Evolutionary conservation across 2,329 filamentous ascomycete species (phyloP), one percentile per base, ranked within the genome.

Genomic region (Cytospora chrysosperma): DNA sequence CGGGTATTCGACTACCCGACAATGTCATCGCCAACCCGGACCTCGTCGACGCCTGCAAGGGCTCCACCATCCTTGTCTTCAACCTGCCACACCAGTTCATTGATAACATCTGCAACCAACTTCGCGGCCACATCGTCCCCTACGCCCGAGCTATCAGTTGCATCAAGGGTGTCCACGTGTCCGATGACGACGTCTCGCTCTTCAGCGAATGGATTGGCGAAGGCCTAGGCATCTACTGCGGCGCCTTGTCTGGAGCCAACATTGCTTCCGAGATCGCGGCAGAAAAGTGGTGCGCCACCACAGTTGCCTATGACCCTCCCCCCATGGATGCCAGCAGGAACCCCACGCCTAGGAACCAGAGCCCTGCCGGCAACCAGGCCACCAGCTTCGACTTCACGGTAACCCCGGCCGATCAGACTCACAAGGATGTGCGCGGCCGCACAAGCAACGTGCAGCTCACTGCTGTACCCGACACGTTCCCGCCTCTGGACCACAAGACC

Each of bases 21-120:
- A 99, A 99, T 75, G 80, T 97, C 63, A 77, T 93, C 70, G 93
- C 93, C 70, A 95, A 95, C 75, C 89, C 93, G 21, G 91, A 91
- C 30, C 81, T 96, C 62, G 80, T 85, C 67, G 91, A 93, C 66
- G 86, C 95, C 21, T 94, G 95, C 73, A 87, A 88, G 72, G 87
- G 90, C 76, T 90, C 93, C 28, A 91, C 92, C 28, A 91, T 99
- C 67, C 86, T 99, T 67, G 84, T 99, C 74, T 99, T 99, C 85
- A 98, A 98, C 79, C 85, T 97, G 63, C 91, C 95, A 30, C 95
- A 99, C 79, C 92, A 97, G 77, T 99, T 99, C 76, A 97, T 99
- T 73, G 85, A 85, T 73, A 89, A 89, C 67, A 90, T 93, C 66
- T 97, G 93, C 80, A 85, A 90, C 68, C 88, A 93, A 75, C 82